These are phyloP conservation scores for Pestalotiopsis fici DNA, from an alignment of 2,329 filamentous ascomycete genomes.

Conservation along the genomic window DNA sequence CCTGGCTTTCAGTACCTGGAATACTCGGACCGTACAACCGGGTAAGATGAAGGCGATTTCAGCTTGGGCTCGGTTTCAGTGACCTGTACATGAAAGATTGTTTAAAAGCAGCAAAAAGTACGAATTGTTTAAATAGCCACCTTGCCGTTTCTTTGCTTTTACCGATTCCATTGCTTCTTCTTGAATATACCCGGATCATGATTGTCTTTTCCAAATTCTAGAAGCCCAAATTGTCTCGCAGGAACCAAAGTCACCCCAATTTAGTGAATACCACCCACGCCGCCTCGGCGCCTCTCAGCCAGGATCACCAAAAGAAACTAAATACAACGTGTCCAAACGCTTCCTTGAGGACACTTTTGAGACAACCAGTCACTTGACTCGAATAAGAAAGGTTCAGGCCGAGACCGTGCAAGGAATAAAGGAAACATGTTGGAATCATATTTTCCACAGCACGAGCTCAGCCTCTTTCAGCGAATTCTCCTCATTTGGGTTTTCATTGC, in stretches of 20 bases:
- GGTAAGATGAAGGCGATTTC: neutral
- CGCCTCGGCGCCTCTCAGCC: neutral
- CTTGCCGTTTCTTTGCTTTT: neutral
- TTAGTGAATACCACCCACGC: neutral
- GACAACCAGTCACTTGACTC: neutral
- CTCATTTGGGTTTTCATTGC: conserved; percentile 20
- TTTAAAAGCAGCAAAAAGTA: neutral
- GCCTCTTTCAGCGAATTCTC: conserved; percentile 18
- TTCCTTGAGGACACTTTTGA: neutral
- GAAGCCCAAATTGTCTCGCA: neutral
- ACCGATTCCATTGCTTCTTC: neutral
- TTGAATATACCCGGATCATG: neutral
- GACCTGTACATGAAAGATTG: neutral
- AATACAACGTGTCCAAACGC: conserved; percentile 1
- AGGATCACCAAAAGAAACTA: neutral
- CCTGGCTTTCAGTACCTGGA: neutral
- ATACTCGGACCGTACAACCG: conserved; percentile 4
- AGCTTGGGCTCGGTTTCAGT: neutral
- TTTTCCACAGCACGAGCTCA: conserved; percentile 17
- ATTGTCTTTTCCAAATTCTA: neutral
- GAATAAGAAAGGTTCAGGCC: neutral
- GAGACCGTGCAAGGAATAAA: neutral
- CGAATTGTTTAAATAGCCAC: neutral
- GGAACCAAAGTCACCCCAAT: neutral
- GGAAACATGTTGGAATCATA: conserved; percentile 7